Evolutionary conservation across 176 grass and related monocot species (phyloP), one percentile per base, ranked within the genome.

Genomic region (Juncus inflexus): DNA sequence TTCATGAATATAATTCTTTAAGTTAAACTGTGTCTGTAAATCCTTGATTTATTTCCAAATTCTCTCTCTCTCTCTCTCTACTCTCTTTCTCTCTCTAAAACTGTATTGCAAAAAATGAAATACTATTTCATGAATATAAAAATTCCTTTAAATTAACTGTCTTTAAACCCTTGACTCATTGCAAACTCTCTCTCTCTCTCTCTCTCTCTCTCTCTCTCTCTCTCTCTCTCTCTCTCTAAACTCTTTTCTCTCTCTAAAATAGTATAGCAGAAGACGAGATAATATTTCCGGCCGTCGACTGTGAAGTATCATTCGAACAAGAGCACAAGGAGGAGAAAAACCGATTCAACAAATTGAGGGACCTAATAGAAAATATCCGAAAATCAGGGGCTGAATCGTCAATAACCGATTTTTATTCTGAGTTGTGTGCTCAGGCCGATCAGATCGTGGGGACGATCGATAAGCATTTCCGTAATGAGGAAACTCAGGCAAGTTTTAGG

Each of bases 221-320:
- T 74, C 16, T 69, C 69, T 64, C 59, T 54, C 63, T 78, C 52
- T 49, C 55, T 35, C 8, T 6, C 15, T 55, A 74, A 7, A 12
- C 49, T 40, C 59, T 66, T 55, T 53, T 77, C 61, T 75, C 66
- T 16, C 73, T 28, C 19, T 28, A 28, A 28, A 28, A 58, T 88
- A 99, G 95, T 70, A 83, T 84, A 9, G 95, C 95, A 2, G 95
- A 99, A 72, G 86, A 99, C 90, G 80, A 94, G 77, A 83, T 99
- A 55, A 71, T 99, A 82, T 99, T 90, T 86, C 95, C 95, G 73
- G 83, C 95, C 37, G 95, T 99, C 9, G 76, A 91, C 65, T 77
- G 85, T 53, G 80, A 80, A 63, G 78, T 86, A 15, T 94, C 83
- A 52, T 83, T 87, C 35, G 76, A 84, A 36, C 68, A 87, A 67